Evolutionary conservation across 768 basidiomycete species (phyloP).

Genomic region (Boletus reticulatus): DNA sequence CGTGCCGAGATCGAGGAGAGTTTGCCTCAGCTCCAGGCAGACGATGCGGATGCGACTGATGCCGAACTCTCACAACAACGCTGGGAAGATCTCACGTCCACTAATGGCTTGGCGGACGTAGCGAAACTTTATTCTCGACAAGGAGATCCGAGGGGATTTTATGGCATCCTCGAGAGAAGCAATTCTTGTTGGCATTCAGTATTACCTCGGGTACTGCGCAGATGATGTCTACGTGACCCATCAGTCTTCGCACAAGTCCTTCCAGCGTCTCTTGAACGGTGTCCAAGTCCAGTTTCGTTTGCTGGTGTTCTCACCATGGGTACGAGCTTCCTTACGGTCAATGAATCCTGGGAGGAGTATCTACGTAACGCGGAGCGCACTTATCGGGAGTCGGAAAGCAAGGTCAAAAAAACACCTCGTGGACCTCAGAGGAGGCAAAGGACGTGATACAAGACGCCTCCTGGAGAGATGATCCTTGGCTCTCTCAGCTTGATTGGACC

Average conservation of each 20-base stretch:
- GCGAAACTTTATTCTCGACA: conserved; percentile 89
- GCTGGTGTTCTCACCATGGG: conserved; percentile 92
- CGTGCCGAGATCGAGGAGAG: conserved; percentile 40
- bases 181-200: conserved; percentile 61
- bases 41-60: conserved; percentile 39
- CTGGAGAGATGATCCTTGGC: conserved; percentile 79
- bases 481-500: conserved; percentile 93
- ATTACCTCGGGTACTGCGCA: conserved; percentile 84
- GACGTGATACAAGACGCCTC: conserved; percentile 44
- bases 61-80: conserved; percentile 49
- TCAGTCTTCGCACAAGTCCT: conserved; percentile 74
- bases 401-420: conserved; percentile 58
- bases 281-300: conserved; percentile 92
- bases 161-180: conserved; percentile 64
- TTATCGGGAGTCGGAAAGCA: conserved; percentile 68
- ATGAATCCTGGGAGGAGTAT: conserved; percentile 87
- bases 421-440: conserved; percentile 52
- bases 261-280: conserved; percentile 76
- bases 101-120: conserved; percentile 90
- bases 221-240: conserved; percentile 85
- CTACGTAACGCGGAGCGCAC: conserved; percentile 72
- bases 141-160: conserved; percentile 74
- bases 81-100: conserved; percentile 93
- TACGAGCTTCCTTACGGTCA: conserved; percentile 86
- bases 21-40: conserved; percentile 35